Evolutionary conservation across 2,329 filamentous ascomycete species (phyloP).

Genomic region (Nakataea oryzae): DNA sequence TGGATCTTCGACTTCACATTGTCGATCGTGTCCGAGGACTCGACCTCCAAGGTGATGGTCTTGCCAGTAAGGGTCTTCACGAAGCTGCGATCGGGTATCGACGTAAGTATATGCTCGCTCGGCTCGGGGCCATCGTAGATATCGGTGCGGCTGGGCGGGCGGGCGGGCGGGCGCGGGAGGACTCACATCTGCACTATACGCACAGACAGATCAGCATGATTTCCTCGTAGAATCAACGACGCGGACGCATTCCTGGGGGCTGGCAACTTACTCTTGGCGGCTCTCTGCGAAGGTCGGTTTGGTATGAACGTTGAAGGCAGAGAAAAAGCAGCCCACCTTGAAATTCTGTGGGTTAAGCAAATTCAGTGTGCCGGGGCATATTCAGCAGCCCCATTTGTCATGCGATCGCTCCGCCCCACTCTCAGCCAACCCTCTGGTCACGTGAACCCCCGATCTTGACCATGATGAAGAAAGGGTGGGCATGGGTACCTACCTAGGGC

Average conservation of each 20-base stretch:
- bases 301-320: conserved; percentile 2
- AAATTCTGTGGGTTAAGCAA: conserved; percentile 11
- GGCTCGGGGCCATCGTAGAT: not conserved
- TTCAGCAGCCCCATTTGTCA: not conserved
- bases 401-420: not conserved
- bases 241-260: not conserved
- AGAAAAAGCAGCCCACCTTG: not conserved
- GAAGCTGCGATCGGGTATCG: conserved; percentile 54
- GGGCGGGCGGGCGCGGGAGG: conserved; percentile 12
- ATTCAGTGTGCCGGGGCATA: conserved; percentile 5
- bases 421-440: not conserved
- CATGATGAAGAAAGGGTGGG: no score
- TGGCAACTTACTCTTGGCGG: conserved; percentile 14
- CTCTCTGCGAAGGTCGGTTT: conserved; percentile 3
- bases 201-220: conserved; percentile 12
- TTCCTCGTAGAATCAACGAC: conserved; percentile 3
- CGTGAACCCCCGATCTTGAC: conserved; percentile 1
- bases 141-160: not conserved
- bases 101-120: not conserved
- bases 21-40: conserved; percentile 98
- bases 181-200: conserved; percentile 82
- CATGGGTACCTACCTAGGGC: no score
- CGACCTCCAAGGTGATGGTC: conserved; percentile 99
- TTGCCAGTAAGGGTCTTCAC: conserved; percentile 99
- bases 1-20: conserved; percentile 99